These are phyloP conservation scores for Fusarium multiceps DNA, from an alignment of 2,329 filamentous ascomycete species.

Conservation along the genomic window DNA sequence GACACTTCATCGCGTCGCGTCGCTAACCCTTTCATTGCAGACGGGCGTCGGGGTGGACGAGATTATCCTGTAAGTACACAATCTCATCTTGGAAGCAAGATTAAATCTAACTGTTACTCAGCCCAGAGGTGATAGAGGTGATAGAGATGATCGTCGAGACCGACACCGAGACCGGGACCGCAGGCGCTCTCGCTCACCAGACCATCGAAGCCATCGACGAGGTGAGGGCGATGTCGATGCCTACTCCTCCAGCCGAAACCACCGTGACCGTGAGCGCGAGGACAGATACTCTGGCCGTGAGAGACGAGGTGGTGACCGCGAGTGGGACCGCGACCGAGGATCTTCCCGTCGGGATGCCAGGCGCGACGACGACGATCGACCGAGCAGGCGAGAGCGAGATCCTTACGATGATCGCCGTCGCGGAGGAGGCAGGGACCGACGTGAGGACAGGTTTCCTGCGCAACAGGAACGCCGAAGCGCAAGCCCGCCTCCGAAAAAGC, in stretches of 20 bases:
- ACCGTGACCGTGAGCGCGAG: conserved; percentile 92
- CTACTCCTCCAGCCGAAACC: conserved; percentile 92
- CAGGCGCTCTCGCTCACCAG: conserved; percentile 88
- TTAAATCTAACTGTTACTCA: conserved; percentile 40
- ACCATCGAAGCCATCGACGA: conserved; percentile 73
- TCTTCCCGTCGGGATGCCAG: conserved; percentile 70
- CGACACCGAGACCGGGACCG: conserved; percentile 55
- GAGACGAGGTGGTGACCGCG: conserved; percentile 68
- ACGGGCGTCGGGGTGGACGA: conserved; percentile 65
- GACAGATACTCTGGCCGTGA: conserved; percentile 84
- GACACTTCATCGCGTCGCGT: conserved; percentile 46
- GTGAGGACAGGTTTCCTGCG: conserved; percentile 51
- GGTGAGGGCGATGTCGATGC: conserved; percentile 84
- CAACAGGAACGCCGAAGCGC: conserved; percentile 76
- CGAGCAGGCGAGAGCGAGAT: conserved; percentile 69
- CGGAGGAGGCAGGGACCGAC: conserved; percentile 60
- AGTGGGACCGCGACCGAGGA: conserved; percentile 78
- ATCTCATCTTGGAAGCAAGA: background rate
- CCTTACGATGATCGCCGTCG: conserved; percentile 62
- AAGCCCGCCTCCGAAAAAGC: conserved; percentile 86
- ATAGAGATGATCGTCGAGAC: conserved; percentile 51
- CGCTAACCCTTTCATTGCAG: conserved; percentile 48
- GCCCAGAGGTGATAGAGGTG: conserved; percentile 50
- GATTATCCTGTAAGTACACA: conserved; percentile 63
- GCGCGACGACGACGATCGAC: conserved; percentile 73